A percentile compares a stretch with the other conserved stretches of the same genome.
Evolutionary conservation across 169 alveolate genomes (phyloP).

Genomic region (Pseudocohnilembus persalinus): DNA sequence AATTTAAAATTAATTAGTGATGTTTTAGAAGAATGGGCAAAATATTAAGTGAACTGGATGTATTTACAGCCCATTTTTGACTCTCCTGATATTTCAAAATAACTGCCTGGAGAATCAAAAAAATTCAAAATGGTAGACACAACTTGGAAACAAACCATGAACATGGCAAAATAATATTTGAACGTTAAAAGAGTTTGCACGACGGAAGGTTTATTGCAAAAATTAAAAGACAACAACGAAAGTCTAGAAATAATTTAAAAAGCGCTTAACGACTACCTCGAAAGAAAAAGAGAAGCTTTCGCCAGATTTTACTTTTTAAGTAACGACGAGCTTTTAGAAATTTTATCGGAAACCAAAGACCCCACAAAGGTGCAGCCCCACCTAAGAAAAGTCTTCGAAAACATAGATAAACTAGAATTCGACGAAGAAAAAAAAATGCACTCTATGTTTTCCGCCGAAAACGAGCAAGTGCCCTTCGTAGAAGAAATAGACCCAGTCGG

Average conservation of each 20-base stretch:
- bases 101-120: conserved; percentile 88
- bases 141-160: conserved; percentile 82
- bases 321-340: conserved; percentile 87
- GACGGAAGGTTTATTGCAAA: conserved; percentile 88
- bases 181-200: conserved; percentile 81
- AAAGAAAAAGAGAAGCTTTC: conserved; percentile 88
- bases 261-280: conserved; percentile 90
- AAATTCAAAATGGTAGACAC: conserved; percentile 83
- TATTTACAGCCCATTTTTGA: conserved; percentile 93
- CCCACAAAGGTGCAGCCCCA: conserved; percentile 85
- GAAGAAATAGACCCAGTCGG: conserved; percentile 80
- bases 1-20: conserved; percentile 86
- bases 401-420: conserved; percentile 80
- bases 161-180: conserved; percentile 51
- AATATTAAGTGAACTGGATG: conserved; percentile 92
- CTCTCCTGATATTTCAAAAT: conserved; percentile 89
- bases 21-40: conserved; percentile 90
- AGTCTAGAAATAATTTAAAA: conserved; percentile 90
- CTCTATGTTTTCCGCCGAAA: conserved; percentile 90
- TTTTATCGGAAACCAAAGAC: conserved; percentile 86
- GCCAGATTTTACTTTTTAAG: conserved; percentile 89
- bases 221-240: conserved; percentile 85
- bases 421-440: conserved; percentile 79
- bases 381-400: conserved; percentile 84
- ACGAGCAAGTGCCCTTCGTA: conserved; percentile 84